Evolutionary conservation across 202 grass and related monocot genomes (phyloP), one percentile per base, ranked within the genome.

Genomic region (Zoysia matrella): DNA sequence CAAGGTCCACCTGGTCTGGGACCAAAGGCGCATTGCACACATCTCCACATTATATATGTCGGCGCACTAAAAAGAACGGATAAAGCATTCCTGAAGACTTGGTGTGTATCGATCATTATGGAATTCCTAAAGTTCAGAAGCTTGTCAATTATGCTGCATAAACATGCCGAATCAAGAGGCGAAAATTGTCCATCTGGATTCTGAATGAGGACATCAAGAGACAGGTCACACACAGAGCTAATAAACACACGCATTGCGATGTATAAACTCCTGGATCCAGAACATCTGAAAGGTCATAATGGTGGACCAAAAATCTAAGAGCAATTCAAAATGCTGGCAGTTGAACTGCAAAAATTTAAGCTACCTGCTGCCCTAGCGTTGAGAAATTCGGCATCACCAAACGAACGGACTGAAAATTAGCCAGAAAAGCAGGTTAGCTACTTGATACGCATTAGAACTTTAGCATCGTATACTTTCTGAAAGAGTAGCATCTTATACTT

Each of bases 341-440:
- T 84, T 79, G 76, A 68, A 45, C 76, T 56, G 49, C 49, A 68
- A 18, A 65, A 55, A 8, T 16, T 7, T 2, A 71, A 61, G 18
- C 18, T 61, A 36, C 18, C 8, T 36, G 65, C 36, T 44, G 18
- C 52, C 7, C 2, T 4, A 50, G 14, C 41, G 7, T 78, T 6
- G 52, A 65, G 72, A 71, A 55, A 4, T 47, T 54, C 45, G 77
- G 56, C 56, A 63, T 77, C 86, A 79, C 67, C 69, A 74, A 84
- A 53, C 8, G 0, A 48, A 80, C 18, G 40, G 42, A 50, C 13
- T 41, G 68, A 65, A 75, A 60, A 79, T 12, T 82, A 45, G 58
- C 45, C 7, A 43, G 64, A 15, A 84, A 84, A 80, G 70, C 71
- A 52, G 87, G 72, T 81, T 65, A 72, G 51, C 72, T 80, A 72